Percentiles rank a stretch among this genome's conserved stretches.
Evolutionary conservation across 2,329 filamentous ascomycete species (phyloP).

Genomic region (Ceratocystis papillata): DNA sequence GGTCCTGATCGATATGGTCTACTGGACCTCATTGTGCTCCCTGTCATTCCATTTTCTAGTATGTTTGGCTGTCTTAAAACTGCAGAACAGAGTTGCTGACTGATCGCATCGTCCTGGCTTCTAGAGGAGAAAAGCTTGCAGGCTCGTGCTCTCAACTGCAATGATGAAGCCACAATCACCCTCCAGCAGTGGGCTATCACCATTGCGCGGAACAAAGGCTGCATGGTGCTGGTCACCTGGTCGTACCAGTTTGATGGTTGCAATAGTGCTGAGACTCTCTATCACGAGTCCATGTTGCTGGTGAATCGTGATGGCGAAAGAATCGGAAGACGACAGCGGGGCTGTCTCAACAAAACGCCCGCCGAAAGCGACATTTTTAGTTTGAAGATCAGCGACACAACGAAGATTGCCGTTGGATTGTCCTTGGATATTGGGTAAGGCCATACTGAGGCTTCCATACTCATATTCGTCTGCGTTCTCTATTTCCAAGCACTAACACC

Average conservation of each 20-base stretch:
- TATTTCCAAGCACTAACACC: not conserved
- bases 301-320: not conserved
- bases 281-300: not conserved
- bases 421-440: constrained; percentile 1
- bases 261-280: not conserved
- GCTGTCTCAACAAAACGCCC: not conserved
- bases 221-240: constrained; percentile 1
- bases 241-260: not conserved
- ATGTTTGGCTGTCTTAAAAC: not conserved
- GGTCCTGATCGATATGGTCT: not conserved
- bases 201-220: constrained; percentile 4
- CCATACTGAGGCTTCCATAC: not conserved
- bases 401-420: not conserved
- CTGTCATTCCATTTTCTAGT: not conserved
- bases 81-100: not conserved
- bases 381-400: not conserved
- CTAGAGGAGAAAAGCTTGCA: not conserved
- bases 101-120: not conserved
- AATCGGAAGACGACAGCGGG: not conserved
- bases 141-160: not conserved
- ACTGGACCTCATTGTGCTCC: not conserved
- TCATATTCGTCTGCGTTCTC: not conserved
- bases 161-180: not conserved
- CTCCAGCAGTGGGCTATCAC: not conserved
- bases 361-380: not conserved